These are phyloP conservation scores for Cenococcum geophilum DNA, from an alignment of 495 filamentous ascomycete genomes.

Conservation along the genomic window DNA sequence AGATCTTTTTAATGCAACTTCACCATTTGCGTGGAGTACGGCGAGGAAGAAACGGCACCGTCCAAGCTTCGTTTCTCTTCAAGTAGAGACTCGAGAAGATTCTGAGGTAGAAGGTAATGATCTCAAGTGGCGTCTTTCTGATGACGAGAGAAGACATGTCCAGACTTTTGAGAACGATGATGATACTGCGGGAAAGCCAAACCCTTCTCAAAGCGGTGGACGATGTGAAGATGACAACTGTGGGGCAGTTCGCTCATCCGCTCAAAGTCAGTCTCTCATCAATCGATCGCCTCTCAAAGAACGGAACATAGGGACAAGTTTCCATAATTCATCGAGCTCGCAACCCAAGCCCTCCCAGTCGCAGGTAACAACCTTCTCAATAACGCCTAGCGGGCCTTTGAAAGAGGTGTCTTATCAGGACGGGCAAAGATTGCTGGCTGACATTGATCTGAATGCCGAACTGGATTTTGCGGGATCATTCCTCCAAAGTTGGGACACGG, in stretches of 20 bases:
- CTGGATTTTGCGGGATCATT: slow-evolving; percentile 1
- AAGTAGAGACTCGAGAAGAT: no score
- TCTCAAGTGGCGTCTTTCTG: no score
- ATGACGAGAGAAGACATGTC: no score
- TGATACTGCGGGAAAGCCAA: neutral
- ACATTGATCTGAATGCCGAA: slow-evolving; percentile 2
- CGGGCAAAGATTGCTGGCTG: neutral
- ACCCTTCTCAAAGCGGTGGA: neutral
- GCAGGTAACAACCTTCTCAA: neutral
- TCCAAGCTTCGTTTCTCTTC: slow-evolving; percentile 2
- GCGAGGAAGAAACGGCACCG: slow-evolving; percentile 26
- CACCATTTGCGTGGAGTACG: slow-evolving; percentile 30
- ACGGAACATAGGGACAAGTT: neutral
- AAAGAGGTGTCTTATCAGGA: neutral
- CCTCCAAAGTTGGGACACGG: slow-evolving; percentile 1
- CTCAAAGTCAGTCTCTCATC: neutral
- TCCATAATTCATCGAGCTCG: neutral
- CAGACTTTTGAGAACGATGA: no score
- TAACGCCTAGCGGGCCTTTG: neutral
- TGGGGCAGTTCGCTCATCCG: neutral
- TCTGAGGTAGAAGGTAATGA: no score
- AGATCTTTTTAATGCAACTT: slow-evolving; percentile 26
- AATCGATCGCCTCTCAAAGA: neutral
- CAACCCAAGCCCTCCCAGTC: neutral
- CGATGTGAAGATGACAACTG: neutral